Percentiles rank a stretch among this genome's conserved stretches.
These are phyloP conservation scores for Penicillium steckii DNA, from an alignment of 495 filamentous ascomycete genomes.

Conservation along the genomic window DNA sequence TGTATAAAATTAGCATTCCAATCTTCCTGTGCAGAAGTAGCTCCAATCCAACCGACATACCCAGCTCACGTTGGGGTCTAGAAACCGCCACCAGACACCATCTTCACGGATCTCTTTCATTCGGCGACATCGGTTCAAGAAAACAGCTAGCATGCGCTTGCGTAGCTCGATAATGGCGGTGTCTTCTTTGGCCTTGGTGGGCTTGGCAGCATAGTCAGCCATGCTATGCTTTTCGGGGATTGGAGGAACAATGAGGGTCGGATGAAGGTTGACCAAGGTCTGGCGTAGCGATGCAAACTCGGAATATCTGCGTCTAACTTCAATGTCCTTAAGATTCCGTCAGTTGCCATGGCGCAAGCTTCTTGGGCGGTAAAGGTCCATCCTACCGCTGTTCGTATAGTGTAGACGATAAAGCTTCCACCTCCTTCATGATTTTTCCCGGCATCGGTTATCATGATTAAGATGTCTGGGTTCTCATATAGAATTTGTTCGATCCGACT, in stretches of 20 bases:
- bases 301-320: constrained; percentile 92
- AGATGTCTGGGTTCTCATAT: constrained; percentile 87
- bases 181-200: constrained; percentile 96
- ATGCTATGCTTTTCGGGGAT: constrained; percentile 98
- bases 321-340: constrained; percentile 66
- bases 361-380: neutral
- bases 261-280: constrained; percentile 85
- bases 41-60: constrained; percentile 45
- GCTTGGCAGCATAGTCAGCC: constrained; percentile 97
- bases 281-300: constrained; percentile 93
- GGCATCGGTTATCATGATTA: constrained; percentile 86
- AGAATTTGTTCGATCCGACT: constrained; percentile 95
- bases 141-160: constrained; percentile 94
- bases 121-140: constrained; percentile 84
- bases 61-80: constrained; percentile 99
- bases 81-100: constrained; percentile 94
- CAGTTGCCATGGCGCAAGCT: constrained; percentile 4
- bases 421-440: constrained; percentile 92
- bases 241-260: constrained; percentile 90
- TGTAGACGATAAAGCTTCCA: constrained; percentile 93
- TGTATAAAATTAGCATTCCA: constrained; percentile 1
- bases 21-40: neutral
- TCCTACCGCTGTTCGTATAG: constrained; percentile 90
- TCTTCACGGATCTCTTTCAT: constrained; percentile 95
- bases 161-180: constrained; percentile 91